Evolutionary conservation across 2,329 filamentous ascomycete genomes (phyloP).

Genomic region (Zymoseptoria brevis): DNA sequence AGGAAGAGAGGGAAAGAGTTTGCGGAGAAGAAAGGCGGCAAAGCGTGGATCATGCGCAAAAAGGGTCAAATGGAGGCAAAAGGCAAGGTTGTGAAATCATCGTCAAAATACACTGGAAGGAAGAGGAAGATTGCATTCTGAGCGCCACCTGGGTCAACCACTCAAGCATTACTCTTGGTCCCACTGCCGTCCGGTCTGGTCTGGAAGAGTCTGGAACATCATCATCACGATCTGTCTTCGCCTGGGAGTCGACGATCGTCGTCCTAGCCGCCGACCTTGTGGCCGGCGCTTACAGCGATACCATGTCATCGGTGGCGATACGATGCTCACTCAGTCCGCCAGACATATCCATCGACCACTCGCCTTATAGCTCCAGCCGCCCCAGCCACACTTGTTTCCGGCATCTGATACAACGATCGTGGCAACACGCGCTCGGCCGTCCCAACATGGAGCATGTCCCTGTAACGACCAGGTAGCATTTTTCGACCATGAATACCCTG

Average conservation of each 20-base stretch:
- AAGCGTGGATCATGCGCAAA: conserved; percentile 75
- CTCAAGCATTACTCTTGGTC: not conserved
- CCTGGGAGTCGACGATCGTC: not conserved
- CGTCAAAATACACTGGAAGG: conserved; percentile 87
- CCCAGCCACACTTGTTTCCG: not conserved
- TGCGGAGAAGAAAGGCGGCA: conserved; percentile 66
- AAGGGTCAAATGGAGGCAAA: conserved; percentile 92
- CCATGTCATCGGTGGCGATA: not conserved
- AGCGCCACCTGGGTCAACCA: conserved; percentile 6
- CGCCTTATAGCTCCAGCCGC: not conserved
- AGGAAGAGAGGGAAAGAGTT: conserved; percentile 43
- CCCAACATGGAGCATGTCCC: not conserved
- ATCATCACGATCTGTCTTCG: not conserved
- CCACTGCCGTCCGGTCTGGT: not conserved
- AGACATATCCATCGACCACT: not conserved
- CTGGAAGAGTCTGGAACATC: not conserved
- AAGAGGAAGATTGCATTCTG: conserved; percentile 76
- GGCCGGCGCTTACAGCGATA: not conserved
- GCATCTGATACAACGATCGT: not conserved
- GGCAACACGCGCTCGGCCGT: no score
- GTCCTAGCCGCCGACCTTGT: not conserved
- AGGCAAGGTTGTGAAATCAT: conserved; percentile 87
- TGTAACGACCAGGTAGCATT: not conserved
- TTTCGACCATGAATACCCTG: not conserved
- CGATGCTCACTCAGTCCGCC: not conserved